Conservation (phyloP, 805 yeast species). For the Tetrapisispora iriomotensis region DNA sequence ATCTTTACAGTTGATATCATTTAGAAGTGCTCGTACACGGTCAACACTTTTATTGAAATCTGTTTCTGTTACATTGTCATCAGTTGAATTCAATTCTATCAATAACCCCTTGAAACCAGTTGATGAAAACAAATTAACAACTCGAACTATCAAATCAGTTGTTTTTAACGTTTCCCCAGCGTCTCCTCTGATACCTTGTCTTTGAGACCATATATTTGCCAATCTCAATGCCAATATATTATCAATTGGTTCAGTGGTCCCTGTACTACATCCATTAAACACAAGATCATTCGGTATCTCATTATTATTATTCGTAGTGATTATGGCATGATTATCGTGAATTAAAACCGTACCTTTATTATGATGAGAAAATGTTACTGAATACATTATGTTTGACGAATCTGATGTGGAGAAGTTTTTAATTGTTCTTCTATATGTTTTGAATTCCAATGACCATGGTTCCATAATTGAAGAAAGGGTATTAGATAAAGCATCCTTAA, state of each 20-base stretch:
- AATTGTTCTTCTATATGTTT: constrained; percentile 20
- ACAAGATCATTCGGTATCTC: constrained; percentile 12
- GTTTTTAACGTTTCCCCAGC: constrained; percentile 25
- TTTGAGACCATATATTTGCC: constrained; percentile 26
- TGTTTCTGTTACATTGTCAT: constrained; percentile 6
- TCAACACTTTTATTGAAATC: constrained; percentile 12
- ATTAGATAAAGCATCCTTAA: constrained; percentile 24
- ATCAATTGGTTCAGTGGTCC: constrained; percentile 21
- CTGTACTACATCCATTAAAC: constrained; percentile 18
- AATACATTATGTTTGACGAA: constrained; percentile 21
- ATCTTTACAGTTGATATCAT: constrained; percentile 14
- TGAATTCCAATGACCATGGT: constrained; percentile 26
- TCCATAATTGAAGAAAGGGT: constrained; percentile 16
- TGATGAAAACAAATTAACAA: constrained; percentile 24
- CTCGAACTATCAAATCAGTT: constrained; percentile 16
- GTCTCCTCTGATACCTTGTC: constrained; percentile 27
- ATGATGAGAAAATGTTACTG: constrained; percentile 20
- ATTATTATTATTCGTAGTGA: constrained; percentile 13
- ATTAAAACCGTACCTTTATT: constrained; percentile 18
- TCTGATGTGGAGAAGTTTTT: constrained; percentile 13
- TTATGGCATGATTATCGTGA: constrained; percentile 18
- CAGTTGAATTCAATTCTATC: constrained; percentile 16
- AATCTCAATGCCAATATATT: constrained; percentile 16
- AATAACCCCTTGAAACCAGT: constrained; percentile 28
- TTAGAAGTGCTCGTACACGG: constrained; percentile 11